Conservation (phyloP, 2,329 filamentous ascomycete genomes). For the Diaporthe ampelina region DNA sequence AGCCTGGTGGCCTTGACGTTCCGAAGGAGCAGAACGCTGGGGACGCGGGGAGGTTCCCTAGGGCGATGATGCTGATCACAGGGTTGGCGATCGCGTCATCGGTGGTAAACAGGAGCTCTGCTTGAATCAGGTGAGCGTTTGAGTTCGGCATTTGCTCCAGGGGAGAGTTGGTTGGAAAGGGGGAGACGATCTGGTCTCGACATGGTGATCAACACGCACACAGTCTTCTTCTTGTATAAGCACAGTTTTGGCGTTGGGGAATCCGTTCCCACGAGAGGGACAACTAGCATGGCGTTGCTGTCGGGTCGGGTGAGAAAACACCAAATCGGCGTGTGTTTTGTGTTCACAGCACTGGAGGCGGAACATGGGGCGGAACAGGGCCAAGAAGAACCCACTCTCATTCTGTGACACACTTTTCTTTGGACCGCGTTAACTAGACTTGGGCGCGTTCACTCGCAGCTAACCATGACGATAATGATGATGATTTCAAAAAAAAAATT, state of each 20-base stretch:
- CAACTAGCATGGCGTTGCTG: conserved; percentile 5
- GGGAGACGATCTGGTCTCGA: too few species aligned
- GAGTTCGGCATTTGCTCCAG: too few species aligned
- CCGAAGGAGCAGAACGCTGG: conserved; percentile 6
- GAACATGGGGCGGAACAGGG: not conserved
- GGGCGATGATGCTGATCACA: conserved; percentile 50
- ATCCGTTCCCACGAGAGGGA: not conserved
- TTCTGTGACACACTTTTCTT: conserved; percentile 15
- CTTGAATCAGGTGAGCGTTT: not conserved
- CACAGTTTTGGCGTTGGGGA: not conserved
- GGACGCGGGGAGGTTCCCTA: conserved; percentile 41
- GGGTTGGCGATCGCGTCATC: conserved; percentile 47
- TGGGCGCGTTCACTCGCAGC: conserved; percentile 22
- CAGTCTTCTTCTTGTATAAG: not conserved
- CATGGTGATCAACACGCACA: not conserved
- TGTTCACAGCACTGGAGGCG: not conserved
- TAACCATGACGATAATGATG: not conserved
- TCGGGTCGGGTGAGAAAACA: too few species aligned
- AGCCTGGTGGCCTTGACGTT: not conserved
- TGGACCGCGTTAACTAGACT: conserved; percentile 12
- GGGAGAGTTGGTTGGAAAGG: too few species aligned
- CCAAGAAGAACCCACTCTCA: not conserved
- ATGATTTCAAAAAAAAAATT: not conserved
- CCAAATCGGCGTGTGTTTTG: not conserved
- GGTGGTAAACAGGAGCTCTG: conserved; percentile 41